phyloP scores from a whole-genome alignment of 1,139 yeast genomes.

The Saccharomyces hybrid region DNA sequence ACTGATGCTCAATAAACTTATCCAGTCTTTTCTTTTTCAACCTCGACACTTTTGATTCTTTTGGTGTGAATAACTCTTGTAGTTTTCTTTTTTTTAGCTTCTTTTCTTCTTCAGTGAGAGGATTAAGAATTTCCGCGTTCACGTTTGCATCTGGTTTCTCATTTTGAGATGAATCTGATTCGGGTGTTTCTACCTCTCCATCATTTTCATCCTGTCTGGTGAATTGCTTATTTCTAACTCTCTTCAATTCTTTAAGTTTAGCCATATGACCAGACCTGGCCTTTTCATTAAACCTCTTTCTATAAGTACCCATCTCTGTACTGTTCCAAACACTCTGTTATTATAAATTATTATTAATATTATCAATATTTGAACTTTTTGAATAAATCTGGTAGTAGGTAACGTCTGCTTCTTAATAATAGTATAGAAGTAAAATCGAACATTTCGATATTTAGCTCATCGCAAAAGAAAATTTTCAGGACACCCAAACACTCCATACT shows the following conservation, averaged over 20 bases:
- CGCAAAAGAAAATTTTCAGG: too few species aligned
- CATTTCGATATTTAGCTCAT: too few species aligned
- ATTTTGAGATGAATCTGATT: constrained; percentile 16
- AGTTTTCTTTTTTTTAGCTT: constrained; percentile 58
- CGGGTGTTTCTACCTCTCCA: constrained; percentile 21
- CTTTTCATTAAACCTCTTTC: constrained; percentile 76
- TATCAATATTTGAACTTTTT: too few species aligned
- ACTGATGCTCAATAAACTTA: constrained; percentile 77
- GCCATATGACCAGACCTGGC: constrained; percentile 82
- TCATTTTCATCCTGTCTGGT: constrained; percentile 39
- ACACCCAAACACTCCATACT: too few species aligned
- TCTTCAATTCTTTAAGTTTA: constrained; percentile 63
- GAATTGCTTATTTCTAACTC: constrained; percentile 62
- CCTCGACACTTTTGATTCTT: constrained; percentile 57
- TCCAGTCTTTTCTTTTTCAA: constrained; percentile 72
- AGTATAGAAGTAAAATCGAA: too few species aligned
- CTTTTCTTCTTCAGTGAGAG: constrained; percentile 47
- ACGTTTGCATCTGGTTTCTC: too few species aligned
- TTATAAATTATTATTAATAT: too few species aligned
- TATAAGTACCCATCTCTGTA: constrained; percentile 66
- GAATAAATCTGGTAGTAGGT: too few species aligned
- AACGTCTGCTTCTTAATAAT: too few species aligned
- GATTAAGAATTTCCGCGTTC: constrained; percentile 46
- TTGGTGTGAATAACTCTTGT: constrained; percentile 46
- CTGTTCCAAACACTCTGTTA: background rate